A percentile compares a stretch with the other conserved stretches of the same genome.
phyloP scores from a whole-genome alignment of 2,329 filamentous ascomycete species.

The Calycina marina region DNA sequence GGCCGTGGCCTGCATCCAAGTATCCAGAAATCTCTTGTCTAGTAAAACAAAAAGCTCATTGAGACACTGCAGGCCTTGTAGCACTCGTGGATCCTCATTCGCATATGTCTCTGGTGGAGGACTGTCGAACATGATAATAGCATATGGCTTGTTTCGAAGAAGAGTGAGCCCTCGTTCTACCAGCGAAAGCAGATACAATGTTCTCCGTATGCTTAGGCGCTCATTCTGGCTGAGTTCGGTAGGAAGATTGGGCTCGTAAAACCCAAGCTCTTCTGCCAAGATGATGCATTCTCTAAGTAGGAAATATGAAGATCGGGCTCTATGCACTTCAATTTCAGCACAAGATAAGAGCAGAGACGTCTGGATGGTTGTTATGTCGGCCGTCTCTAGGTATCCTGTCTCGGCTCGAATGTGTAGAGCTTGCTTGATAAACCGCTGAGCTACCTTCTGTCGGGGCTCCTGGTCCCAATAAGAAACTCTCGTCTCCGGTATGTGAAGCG shows the following conservation, averaged over 20 bases:
- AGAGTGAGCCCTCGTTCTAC: conserved; percentile 33
- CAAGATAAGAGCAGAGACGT: conserved; percentile 4
- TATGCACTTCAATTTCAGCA: conserved; percentile 4
- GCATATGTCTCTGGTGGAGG: conserved; percentile 27
- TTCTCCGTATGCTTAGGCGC: conserved; percentile 29
- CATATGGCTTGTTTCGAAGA: conserved; percentile 15
- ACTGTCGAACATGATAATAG: conserved; percentile 26
- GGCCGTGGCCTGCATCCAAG: conserved; percentile 28
- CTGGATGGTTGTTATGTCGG: conserved; percentile 2
- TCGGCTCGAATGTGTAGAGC: conserved; percentile 3
- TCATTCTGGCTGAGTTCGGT: conserved; percentile 23
- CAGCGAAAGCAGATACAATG: conserved; percentile 42
- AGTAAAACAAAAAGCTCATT: conserved; percentile 30
- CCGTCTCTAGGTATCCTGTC: conserved; percentile 3
- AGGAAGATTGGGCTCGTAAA: conserved; percentile 26
- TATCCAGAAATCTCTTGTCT: conserved; percentile 28
- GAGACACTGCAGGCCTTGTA: conserved; percentile 29
- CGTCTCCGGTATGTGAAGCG: conserved; percentile 2
- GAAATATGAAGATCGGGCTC: conserved; percentile 3
- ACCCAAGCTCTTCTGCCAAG: conserved; percentile 29
- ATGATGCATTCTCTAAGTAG: conserved; percentile 33
- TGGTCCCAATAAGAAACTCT: background rate
- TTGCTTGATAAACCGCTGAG: conserved; percentile 3
- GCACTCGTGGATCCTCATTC: conserved; percentile 23
- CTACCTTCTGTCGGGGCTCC: conserved; percentile 1